phyloP scores from a whole-genome alignment of 2,329 filamentous ascomycete genomes.

The Colletotrichum sp. region DNA sequence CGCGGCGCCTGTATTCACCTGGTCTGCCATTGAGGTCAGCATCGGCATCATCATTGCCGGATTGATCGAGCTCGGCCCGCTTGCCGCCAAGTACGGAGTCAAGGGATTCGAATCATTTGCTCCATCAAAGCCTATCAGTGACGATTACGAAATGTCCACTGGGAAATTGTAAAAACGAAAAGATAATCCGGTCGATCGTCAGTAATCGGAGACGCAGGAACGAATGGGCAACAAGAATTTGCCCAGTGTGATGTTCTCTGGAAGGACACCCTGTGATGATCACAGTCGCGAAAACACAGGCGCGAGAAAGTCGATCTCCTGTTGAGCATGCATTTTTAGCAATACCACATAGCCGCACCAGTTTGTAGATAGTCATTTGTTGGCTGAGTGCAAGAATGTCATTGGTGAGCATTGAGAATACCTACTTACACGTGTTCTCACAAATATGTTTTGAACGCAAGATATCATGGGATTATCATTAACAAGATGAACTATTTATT shows the following conservation, averaged over 20 bases:
- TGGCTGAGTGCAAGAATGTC: not conserved
- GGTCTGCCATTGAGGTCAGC: slow-evolving; percentile 12
- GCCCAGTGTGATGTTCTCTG: not conserved
- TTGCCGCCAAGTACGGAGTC: slow-evolving; percentile 3
- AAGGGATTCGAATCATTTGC: slow-evolving; percentile 2
- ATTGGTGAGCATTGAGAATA: not conserved
- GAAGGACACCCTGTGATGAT: not conserved
- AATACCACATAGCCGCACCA: not conserved
- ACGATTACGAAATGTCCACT: not conserved
- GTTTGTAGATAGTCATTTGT: not conserved
- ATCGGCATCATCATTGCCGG: slow-evolving; percentile 12
- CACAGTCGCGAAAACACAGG: not conserved
- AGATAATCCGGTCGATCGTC: too few species aligned
- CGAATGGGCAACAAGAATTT: not conserved
- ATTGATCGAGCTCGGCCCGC: slow-evolving; percentile 7
- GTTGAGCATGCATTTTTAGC: not conserved
- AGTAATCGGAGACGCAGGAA: not conserved
- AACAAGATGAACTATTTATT: not conserved
- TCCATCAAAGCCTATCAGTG: not conserved
- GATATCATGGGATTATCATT: rapidly evolving
- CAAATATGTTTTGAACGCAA: too few species aligned
- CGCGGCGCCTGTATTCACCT: slow-evolving; percentile 9
- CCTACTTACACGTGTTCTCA: rapidly evolving
- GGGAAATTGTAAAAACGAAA: not conserved
- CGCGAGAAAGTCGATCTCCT: not conserved